Conservation (phyloP, 1,284 basidiomycete genomes). For the Ceratobasidium sp. region DNA sequence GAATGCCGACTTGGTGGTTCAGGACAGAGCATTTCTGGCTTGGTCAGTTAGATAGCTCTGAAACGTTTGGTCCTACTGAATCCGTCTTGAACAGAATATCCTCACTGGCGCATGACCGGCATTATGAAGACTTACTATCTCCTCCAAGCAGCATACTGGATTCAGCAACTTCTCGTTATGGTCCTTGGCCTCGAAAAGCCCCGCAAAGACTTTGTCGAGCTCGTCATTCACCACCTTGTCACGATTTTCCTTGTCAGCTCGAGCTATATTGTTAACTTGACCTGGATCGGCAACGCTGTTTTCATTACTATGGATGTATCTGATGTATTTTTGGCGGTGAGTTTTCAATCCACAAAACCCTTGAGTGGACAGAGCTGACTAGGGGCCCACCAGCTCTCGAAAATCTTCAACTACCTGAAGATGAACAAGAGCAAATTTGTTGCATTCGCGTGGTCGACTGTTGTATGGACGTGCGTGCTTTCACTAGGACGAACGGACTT, state of each 20-base stretch:
- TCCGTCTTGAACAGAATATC: constrained; percentile 66
- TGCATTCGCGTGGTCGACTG: constrained; percentile 73
- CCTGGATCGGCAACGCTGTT: constrained; percentile 83
- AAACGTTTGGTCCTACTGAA: background rate
- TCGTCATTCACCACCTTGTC: constrained; percentile 88
- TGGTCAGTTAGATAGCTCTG: constrained; percentile 52
- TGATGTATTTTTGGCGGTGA: constrained; percentile 85
- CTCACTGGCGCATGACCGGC: constrained; percentile 87
- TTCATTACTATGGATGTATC: constrained; percentile 98
- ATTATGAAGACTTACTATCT: constrained; percentile 93
- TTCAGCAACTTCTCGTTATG: constrained; percentile 90
- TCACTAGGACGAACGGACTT: background rate
- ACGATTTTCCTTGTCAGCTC: constrained; percentile 96
- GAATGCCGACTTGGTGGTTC: constrained; percentile 91
- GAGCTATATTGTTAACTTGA: constrained; percentile 86
- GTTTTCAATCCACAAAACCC: too few relatives aligned
- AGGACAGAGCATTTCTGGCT: constrained; percentile 83
- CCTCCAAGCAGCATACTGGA: constrained; percentile 90
- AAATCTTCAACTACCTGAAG: constrained; percentile 86
- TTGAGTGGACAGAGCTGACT: constrained; percentile 11
- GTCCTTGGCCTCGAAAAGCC: constrained; percentile 91
- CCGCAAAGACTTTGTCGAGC: constrained; percentile 88
- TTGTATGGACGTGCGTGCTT: constrained; percentile 78
- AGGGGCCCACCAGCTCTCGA: constrained; percentile 67
- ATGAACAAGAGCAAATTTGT: constrained; percentile 68